Base-by-base conservation (phyloP, 768 basidiomycete genomes). In the Phylloporus scabripes region DNA sequence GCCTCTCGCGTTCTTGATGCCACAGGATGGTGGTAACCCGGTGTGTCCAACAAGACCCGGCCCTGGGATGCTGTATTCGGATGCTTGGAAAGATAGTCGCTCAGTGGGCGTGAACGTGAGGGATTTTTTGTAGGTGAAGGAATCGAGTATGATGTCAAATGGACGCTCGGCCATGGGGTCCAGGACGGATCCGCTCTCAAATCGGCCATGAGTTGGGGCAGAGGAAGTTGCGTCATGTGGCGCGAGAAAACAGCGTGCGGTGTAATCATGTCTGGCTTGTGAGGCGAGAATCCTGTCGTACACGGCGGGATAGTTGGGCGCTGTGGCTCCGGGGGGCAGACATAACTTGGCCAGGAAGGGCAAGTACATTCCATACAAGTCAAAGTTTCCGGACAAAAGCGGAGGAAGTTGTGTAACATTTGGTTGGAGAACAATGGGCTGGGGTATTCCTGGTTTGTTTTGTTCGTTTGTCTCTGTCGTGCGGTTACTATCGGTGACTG, bases 281-380 rank as follows among this genome's bases (percentile, higher is more conserved):
- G 63, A 71, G 7, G 60, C 54, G 24, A 72, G 66, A 31, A 72
- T 66, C 5, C 54, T 64, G 37, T 73, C 55, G 42, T 73, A 66
- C 15, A 73, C 55, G 0, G 60, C 61, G 15, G 60, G 60, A 18
- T 67, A 66, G 34, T 63, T 43, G 4, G 66, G 64, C 6, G 54
- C 41, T 17, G 54, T 54, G n/a, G 54, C 60, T 12, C 61, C 64
- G 4, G 47, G 26, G 1, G 70, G 68, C 12, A 63, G 46, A 54
- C 65, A 72, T 34, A 64, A 60, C 20, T 62, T 64, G 52, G 55
- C 44, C 24, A 73, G 65, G 53, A 66, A 68, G 2, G 70, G 66
- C 20, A 74, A 55, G 34, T 64, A 61, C 70, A 72, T 73, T 15
- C 59, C 61, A 48, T 73, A 73, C 29, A 73, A 38, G 57, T 73